Percentiles rank a stretch among this genome's conserved stretches.
Conservation (phyloP, 129 eudicot genomes). For the Silybum marianum region DNA sequence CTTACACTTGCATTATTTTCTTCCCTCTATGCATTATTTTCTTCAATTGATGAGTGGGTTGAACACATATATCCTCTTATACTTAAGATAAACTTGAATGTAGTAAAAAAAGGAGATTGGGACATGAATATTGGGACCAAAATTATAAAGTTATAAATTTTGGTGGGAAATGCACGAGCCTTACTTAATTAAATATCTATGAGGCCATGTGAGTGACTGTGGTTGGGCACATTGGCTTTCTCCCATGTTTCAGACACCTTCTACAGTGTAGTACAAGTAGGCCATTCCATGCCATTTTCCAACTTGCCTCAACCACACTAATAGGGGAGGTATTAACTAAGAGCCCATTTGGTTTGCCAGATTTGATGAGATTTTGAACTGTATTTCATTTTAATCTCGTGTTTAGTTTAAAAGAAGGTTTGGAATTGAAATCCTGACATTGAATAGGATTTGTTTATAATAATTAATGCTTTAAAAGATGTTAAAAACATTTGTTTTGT, state of each 20-base stretch:
- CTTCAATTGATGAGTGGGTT: not conserved
- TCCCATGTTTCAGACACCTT: conserved; percentile 17
- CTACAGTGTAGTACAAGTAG: conserved; percentile 18
- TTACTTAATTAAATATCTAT: conserved; percentile 1
- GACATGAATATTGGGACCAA: not conserved
- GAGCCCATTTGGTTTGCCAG: no score
- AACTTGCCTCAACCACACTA: conserved; percentile 1
- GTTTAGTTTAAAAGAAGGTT: no score
- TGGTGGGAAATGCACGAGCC: not conserved
- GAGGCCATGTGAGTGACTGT: conserved; percentile 22
- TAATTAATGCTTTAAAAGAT: no score
- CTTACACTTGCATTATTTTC: not conserved
- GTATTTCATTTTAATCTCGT: no score
- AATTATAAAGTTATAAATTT: not conserved
- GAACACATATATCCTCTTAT: not conserved
- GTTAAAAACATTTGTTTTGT: no score
- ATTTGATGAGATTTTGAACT: no score
- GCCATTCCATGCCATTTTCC: conserved; percentile 15
- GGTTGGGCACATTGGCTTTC: conserved; percentile 19
- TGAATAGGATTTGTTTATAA: no score
- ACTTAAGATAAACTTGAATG: not conserved
- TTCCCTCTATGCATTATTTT: not conserved
- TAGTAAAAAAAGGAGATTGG: not conserved
- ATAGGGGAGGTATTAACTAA: no score
- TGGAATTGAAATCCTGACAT: no score